Base-by-base conservation (phyloP, 805 yeast genomes). In the Starmerella apicola region DNA sequence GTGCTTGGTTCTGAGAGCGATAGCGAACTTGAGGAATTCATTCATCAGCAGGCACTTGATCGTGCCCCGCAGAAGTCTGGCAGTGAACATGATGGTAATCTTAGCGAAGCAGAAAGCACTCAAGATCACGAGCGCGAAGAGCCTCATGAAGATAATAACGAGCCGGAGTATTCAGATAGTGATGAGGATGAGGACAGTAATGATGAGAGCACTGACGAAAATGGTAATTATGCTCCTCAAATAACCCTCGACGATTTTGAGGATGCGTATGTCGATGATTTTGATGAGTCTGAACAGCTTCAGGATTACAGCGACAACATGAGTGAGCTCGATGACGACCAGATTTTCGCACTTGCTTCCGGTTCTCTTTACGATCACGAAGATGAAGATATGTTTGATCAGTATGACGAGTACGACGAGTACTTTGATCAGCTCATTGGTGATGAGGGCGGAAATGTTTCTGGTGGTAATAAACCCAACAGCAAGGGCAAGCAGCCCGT, bases 291-390 rank as follows among this genome's bases (percentile, higher is more conserved):
- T 22, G 16, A 13, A 6, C 18, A 21, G 34, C 18, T 34, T 5
- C 38, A 38, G 18, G 43, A 44, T 22, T 39, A 38, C 38, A 21
- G 40, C 24, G 37, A 42, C 28, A 35, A 44, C 28, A 38, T 44
- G 48, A 39, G 42, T 32, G 48, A 42, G 34, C 37, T 43, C 5
- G 49, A 48, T 30, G 50, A 41, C 21, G 50, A 45, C 26, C 40
- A 43, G 37, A 42, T 45, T 10, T 45, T 45, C 22, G 51, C 51
- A 6, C 40, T 45, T 2, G 49, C 48, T 13, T 29, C 32, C 6
- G 37, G 31, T 18, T 19, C 31, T n/a, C 34, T 36, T 4, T 32
- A 33, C 31, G 38, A 32, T 4, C 34, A 39, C 17, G 43, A 41
- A 5, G 41, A 41, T 32, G 30, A 29, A 5, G 50, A 45, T 34